Conservation (phyloP, 768 basidiomycete genomes). For the Trichaptum fuscoviolaceum region DNA sequence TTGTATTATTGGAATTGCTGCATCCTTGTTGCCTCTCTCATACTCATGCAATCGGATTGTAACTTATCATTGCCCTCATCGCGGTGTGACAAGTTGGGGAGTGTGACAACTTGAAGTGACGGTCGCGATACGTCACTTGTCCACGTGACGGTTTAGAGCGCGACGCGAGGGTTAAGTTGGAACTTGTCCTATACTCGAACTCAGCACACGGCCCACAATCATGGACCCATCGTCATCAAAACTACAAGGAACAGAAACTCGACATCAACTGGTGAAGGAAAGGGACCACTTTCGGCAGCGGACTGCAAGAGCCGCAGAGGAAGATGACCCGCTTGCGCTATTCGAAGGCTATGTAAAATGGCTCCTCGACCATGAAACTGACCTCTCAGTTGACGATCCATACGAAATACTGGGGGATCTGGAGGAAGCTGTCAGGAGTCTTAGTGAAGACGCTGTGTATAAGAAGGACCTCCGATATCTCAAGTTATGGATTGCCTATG, state of each 20-base stretch:
- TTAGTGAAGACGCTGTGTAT: constrained; percentile 80
- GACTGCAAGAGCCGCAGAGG: constrained; percentile 42
- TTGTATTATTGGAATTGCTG: not conserved
- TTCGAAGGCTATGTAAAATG: constrained; percentile 88
- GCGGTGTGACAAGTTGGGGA: too few relatives aligned
- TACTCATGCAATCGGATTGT: not conserved
- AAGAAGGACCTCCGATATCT: constrained; percentile 86
- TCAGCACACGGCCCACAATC: not conserved
- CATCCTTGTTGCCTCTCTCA: not conserved
- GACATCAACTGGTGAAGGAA: constrained; percentile 26
- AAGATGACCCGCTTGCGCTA: constrained; percentile 81
- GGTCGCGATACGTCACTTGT: not conserved
- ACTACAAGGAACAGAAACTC: constrained; percentile 21
- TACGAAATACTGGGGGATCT: constrained; percentile 76
- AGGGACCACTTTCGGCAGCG: constrained; percentile 29
- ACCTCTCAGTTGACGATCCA: constrained; percentile 72
- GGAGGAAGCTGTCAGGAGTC: constrained; percentile 76
- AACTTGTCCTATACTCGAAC: not conserved
- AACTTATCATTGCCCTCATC: not conserved
- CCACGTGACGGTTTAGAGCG: not conserved
- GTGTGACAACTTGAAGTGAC: too few relatives aligned
- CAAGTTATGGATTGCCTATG: constrained; percentile 87
- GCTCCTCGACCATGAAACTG: constrained; percentile 67
- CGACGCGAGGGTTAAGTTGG: not conserved
- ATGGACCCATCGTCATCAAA: not conserved